A percentile compares a stretch with the other conserved stretches of the same genome.
Conservation (phyloP, 164 flowering plant species). For the Pachysandra terminalis region DNA sequence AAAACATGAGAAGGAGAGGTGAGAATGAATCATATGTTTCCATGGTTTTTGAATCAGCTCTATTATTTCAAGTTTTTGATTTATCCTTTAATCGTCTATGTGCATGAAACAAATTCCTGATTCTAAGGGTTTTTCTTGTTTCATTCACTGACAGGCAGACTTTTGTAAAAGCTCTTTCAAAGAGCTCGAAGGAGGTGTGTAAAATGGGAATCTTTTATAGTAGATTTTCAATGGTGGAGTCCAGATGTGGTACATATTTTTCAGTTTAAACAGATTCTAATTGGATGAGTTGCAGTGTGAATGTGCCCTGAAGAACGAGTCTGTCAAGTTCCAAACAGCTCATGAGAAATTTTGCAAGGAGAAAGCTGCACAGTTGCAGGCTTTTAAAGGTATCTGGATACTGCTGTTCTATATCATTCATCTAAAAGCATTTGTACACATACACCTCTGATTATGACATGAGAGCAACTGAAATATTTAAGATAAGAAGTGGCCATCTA, state of each 20-base stretch:
- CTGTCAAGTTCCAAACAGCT: constrained; percentile 62
- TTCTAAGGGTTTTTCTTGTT: neutral
- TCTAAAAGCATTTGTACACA: no score
- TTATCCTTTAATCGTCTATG: neutral
- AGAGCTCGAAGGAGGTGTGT: constrained; percentile 87
- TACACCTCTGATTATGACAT: no score
- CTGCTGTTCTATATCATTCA: no score
- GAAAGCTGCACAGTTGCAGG: constrained; percentile 58
- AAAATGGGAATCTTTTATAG: neutral
- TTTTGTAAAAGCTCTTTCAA: constrained; percentile 72
- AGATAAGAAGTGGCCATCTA: neutral
- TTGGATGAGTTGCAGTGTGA: constrained; percentile 59
- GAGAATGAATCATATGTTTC: constrained; percentile 3
- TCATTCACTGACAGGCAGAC: constrained; percentile 55
- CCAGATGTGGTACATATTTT: no score
- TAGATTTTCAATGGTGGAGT: neutral
- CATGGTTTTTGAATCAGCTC: neutral
- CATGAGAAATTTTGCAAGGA: constrained; percentile 77
- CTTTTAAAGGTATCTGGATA: constrained; percentile 45
- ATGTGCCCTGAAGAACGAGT: constrained; percentile 60
- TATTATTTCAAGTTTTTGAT: neutral
- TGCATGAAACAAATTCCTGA: neutral
- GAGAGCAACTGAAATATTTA: neutral
- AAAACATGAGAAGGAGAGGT: constrained; percentile 90
- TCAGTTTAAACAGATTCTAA: neutral